These are phyloP conservation scores for Aureobasidium lini DNA, from an alignment of 2,329 filamentous ascomycete genomes.

Conservation along the genomic window DNA sequence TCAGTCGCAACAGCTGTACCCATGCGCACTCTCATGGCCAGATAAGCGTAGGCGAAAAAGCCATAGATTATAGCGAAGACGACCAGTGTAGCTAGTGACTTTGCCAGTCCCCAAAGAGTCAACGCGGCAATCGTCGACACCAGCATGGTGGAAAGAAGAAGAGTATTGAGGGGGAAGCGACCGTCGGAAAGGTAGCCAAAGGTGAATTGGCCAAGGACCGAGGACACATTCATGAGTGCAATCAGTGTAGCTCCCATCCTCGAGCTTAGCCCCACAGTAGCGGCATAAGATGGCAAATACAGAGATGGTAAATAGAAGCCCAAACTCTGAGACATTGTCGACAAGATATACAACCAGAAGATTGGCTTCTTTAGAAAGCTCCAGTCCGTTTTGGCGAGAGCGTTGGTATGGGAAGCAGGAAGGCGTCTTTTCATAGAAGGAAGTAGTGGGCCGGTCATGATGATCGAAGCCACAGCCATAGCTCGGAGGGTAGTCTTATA, in stretches of 20 bases:
- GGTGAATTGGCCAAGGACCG: constrained; percentile 29
- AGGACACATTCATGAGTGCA: constrained; percentile 30
- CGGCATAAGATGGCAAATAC: constrained; percentile 32
- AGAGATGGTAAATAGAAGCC: constrained; percentile 35
- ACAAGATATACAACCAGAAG: constrained; percentile 28
- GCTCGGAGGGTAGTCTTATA: constrained; percentile 22
- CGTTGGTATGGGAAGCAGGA: constrained; percentile 20
- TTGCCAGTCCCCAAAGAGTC: constrained; percentile 41
- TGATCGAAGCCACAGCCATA: constrained; percentile 20
- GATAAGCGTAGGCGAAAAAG: constrained; percentile 38
- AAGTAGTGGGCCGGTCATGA: constrained; percentile 27
- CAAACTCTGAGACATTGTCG: constrained; percentile 31
- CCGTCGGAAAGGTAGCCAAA: constrained; percentile 36
- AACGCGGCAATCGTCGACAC: constrained; percentile 38
- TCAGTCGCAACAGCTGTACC: constrained; percentile 20
- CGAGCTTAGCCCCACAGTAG: constrained; percentile 21
- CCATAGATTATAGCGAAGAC: constrained; percentile 39
- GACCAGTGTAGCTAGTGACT: constrained; percentile 29
- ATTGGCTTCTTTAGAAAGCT: constrained; percentile 25
- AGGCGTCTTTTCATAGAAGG: constrained; percentile 30
- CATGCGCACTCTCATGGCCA: constrained; percentile 24
- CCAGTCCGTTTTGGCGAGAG: constrained; percentile 21
- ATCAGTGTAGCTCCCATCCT: constrained; percentile 27
- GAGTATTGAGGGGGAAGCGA: constrained; percentile 17
- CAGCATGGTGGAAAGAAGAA: constrained; percentile 31